Conservation (phyloP, 495 filamentous ascomycete genomes). For the Immersiella caudata region DNA sequence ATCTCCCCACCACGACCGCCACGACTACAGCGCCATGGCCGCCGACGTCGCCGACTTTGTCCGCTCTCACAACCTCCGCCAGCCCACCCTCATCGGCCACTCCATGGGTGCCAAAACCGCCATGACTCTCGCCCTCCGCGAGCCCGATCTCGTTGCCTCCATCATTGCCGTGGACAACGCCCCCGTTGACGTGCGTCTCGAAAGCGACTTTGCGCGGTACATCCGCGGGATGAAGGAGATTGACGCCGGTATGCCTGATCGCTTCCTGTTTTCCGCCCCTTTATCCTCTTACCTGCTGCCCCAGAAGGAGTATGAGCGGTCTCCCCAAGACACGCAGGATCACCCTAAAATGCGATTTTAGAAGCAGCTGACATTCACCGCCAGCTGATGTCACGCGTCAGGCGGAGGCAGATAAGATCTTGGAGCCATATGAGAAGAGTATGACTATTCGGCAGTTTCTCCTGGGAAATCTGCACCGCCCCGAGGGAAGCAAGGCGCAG, state of each 20-base stretch:
- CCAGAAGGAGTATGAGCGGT: no score
- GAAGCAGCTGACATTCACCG: no score
- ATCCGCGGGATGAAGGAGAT: conserved; percentile 83
- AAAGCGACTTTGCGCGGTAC: conserved; percentile 77
- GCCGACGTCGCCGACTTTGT: conserved; percentile 87
- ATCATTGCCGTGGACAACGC: conserved; percentile 92
- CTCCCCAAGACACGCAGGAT: no score
- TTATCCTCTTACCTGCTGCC: no score
- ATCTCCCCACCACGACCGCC: conserved; percentile 72
- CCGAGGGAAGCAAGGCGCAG: conserved; percentile 23
- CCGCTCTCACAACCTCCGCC: conserved; percentile 65
- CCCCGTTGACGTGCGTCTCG: conserved; percentile 75
- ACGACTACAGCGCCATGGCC: conserved; percentile 86
- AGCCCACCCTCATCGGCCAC: conserved; percentile 83
- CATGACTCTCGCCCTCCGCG: conserved; percentile 80
- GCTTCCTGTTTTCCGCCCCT: no score
- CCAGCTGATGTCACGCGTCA: conserved; percentile 65
- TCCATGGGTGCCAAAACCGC: conserved; percentile 98
- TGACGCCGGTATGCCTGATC: no score
- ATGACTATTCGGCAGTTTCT: conserved; percentile 87
- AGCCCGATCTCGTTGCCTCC: conserved; percentile 64
- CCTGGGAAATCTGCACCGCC: conserved; percentile 78
- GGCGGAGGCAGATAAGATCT: conserved; percentile 77
- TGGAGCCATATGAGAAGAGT: conserved; percentile 76
- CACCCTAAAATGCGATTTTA: no score